phyloP scores from a whole-genome alignment of 2,329 filamentous ascomycete species.

The Aspergillus luchuensis region DNA sequence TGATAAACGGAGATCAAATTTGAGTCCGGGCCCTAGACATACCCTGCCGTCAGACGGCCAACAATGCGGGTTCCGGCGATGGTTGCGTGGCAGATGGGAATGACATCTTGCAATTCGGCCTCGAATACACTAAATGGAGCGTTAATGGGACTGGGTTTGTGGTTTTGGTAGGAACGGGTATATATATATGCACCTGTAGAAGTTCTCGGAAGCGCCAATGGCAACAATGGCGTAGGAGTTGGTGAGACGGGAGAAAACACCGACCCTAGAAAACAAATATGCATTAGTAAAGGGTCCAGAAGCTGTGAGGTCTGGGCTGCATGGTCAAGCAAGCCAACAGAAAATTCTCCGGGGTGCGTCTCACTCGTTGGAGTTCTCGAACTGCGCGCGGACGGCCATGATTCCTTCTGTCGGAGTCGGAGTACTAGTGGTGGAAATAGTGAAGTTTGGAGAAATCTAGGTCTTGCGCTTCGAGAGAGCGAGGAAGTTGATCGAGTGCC shows the following conservation, averaged over 20 bases:
- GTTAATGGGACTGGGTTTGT: conserved; percentile 4
- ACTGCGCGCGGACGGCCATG: conserved; percentile 54
- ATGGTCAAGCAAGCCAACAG: background rate
- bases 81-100: conserved; percentile 94
- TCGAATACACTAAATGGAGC: conserved; percentile 74
- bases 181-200: conserved; percentile 70
- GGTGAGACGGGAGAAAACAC: conserved; percentile 94
- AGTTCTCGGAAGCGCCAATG: conserved; percentile 95
- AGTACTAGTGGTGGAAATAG: background rate
- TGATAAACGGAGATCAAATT: background rate
- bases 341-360: conserved; percentile 13
- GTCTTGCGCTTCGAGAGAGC: background rate
- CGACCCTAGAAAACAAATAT: conserved; percentile 64
- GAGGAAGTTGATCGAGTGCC: background rate
- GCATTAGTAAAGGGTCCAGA: conserved; percentile 1
- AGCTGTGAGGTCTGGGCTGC: background rate
- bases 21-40: conserved; percentile 34
- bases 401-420: conserved; percentile 10
- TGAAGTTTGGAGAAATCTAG: background rate
- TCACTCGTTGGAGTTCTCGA: conserved; percentile 55
- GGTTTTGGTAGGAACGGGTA: background rate
- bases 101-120: conserved; percentile 93
- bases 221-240: conserved; percentile 96
- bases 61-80: conserved; percentile 97
- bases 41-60: conserved; percentile 90